These are phyloP conservation scores for Pseudozyma sp. DNA, from an alignment of 1,284 basidiomycete species.

Conservation along the genomic window DNA sequence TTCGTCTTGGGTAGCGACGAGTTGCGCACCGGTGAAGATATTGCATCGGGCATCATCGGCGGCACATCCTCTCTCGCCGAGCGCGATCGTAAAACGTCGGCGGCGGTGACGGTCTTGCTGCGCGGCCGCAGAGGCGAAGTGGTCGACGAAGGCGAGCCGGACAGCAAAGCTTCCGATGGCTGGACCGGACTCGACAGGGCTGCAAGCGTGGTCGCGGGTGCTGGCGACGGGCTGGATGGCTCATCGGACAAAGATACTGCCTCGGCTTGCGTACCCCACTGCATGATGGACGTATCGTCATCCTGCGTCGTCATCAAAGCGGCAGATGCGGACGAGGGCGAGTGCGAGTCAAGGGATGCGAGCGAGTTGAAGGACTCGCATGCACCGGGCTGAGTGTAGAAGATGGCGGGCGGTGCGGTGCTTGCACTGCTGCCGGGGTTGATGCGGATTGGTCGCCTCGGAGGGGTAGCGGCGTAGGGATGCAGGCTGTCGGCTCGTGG, in stretches of 20 bases:
- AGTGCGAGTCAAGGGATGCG: slow-evolving; percentile 19
- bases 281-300: slow-evolving; percentile 26
- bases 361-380: slow-evolving; percentile 31
- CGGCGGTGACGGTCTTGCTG: slow-evolving; percentile 37
- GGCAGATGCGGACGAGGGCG: slow-evolving; percentile 3
- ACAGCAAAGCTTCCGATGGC: slow-evolving; percentile 2
- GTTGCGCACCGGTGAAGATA: slow-evolving; percentile 9
- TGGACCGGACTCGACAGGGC: slow-evolving; percentile 6
- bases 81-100: slow-evolving; percentile 24
- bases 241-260: not conserved
- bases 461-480: slow-evolving; percentile 1
- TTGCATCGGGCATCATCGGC: slow-evolving; percentile 2
- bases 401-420: slow-evolving; percentile 12
- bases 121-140: slow-evolving; percentile 25
- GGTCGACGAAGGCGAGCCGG: slow-evolving; percentile 3
- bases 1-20: slow-evolving; percentile 17
- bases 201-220: not conserved
- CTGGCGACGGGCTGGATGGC: slow-evolving; percentile 1
- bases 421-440: slow-evolving; percentile 1
- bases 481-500: not conserved
- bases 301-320: slow-evolving; percentile 20
- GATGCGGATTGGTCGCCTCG: slow-evolving; percentile 9
- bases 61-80: not conserved
- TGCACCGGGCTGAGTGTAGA: slow-evolving; percentile 28
- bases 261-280: slow-evolving; percentile 44